Percentiles rank a stretch among this genome's conserved stretches.
Conservation (phyloP, 768 basidiomycete genomes). For the Lactarius psammicola region DNA sequence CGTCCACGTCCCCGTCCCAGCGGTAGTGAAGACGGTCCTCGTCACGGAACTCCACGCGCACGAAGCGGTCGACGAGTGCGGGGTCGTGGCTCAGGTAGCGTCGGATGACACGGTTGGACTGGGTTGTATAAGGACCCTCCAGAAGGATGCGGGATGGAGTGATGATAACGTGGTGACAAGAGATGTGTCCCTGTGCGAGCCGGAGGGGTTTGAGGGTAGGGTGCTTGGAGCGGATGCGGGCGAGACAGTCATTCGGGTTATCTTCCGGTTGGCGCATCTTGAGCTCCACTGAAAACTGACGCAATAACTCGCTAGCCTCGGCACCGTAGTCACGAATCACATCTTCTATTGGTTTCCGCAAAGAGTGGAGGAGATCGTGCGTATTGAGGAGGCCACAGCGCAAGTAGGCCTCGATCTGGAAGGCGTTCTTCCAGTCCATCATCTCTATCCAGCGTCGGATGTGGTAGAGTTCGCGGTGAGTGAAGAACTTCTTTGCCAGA, state of each 20-base stretch:
- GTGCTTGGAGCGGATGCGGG: slow-evolving; percentile 36
- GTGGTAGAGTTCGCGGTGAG: slow-evolving; percentile 44
- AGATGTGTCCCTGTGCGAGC: slow-evolving; percentile 45
- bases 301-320: slow-evolving; percentile 49
- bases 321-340: slow-evolving; percentile 38
- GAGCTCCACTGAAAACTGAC: slow-evolving; percentile 52
- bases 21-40: slow-evolving; percentile 75
- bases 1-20: slow-evolving; percentile 68
- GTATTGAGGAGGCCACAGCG: slow-evolving; percentile 63
- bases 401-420: slow-evolving; percentile 72
- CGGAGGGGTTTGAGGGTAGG: slow-evolving; percentile 26
- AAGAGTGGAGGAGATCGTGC: slow-evolving; percentile 45
- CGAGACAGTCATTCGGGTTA: slow-evolving; percentile 46
- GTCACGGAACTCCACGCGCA: slow-evolving; percentile 83
- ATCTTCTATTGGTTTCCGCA: slow-evolving; percentile 45
- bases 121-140: slow-evolving; percentile 72
- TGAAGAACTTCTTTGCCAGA: slow-evolving; percentile 50
- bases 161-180: slow-evolving; percentile 73
- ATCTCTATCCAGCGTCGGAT: slow-evolving; percentile 45
- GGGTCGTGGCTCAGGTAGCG: slow-evolving; percentile 41
- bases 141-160: slow-evolving; percentile 72
- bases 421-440: slow-evolving; percentile 66
- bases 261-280: slow-evolving; percentile 45
- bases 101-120: slow-evolving; percentile 81
- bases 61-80: slow-evolving; percentile 61